Percentiles rank a stretch among this genome's conserved stretches.
These are phyloP conservation scores for Amanita inopinata DNA, from an alignment of 768 basidiomycete genomes.

Conservation along the genomic window DNA sequence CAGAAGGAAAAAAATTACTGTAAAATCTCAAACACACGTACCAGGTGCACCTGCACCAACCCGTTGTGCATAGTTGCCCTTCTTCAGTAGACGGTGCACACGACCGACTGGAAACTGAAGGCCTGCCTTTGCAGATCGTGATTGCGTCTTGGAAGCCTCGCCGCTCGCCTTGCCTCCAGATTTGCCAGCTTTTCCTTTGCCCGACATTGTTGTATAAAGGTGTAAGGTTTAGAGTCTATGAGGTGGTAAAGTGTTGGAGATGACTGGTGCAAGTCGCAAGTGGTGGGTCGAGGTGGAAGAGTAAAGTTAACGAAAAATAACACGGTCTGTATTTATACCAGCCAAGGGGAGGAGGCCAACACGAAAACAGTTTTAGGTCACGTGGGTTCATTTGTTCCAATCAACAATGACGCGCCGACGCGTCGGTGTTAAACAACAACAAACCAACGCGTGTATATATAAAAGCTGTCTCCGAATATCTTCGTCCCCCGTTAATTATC, in stretches of 20 bases:
- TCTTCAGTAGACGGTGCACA: slow-evolving; percentile 83
- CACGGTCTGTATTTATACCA: slow-evolving; percentile 27
- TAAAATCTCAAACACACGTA: slow-evolving; percentile 18
- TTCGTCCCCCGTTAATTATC: slow-evolving; percentile 14
- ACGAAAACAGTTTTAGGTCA: slow-evolving; percentile 14
- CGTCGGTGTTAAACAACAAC: slow-evolving; percentile 33
- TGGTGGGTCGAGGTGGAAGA: slow-evolving; percentile 8
- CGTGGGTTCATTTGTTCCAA: slow-evolving; percentile 12
- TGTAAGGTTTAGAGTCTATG: too few relatives aligned
- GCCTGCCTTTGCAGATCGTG: slow-evolving; percentile 66
- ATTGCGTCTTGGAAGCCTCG: slow-evolving; percentile 44
- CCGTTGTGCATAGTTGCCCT: slow-evolving; percentile 81
- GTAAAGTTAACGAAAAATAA: slow-evolving; percentile 17
- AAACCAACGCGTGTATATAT: slow-evolving; percentile 38
- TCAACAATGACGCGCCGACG: slow-evolving; percentile 18
- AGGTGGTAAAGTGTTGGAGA: slow-evolving; percentile 11
- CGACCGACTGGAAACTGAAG: slow-evolving; percentile 88
- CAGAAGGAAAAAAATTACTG: slow-evolving; percentile 3
- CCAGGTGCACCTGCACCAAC: slow-evolving; percentile 86
- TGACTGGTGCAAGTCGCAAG: slow-evolving; percentile 9
- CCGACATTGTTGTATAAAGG: slow-evolving; percentile 29
- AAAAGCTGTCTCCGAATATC: slow-evolving; percentile 18
- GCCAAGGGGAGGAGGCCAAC: slow-evolving; percentile 10
- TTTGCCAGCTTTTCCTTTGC: slow-evolving; percentile 39
- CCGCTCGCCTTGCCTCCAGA: slow-evolving; percentile 41